Conservation (phyloP, 257 asterid genomes). For the Przewalskia tangutica region DNA sequence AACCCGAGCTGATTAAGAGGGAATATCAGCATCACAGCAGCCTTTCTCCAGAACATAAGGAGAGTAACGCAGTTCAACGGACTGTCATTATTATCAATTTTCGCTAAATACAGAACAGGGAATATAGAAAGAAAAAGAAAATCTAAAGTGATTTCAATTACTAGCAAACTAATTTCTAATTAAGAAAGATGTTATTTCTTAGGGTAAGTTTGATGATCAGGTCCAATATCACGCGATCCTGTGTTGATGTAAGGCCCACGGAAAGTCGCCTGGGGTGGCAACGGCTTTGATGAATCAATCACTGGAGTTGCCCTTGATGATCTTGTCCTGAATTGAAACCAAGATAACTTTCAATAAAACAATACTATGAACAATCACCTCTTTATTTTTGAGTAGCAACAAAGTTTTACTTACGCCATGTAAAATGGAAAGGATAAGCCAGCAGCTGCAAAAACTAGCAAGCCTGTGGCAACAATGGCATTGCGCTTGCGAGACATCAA, state of each 20-base stretch:
- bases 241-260: conserved; percentile 95
- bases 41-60: too few species aligned
- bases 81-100: too few species aligned
- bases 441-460: conserved; percentile 69
- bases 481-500: conserved; percentile 72
- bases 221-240: conserved; percentile 91
- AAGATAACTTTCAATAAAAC: background rate
- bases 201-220: conserved; percentile 54
- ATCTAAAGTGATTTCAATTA: too few species aligned
- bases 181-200: conserved; percentile 36
- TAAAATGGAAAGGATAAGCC: conserved; percentile 91
- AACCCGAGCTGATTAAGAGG: too few species aligned
- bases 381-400: background rate
- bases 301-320: conserved; percentile 59
- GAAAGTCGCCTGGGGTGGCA: conserved; percentile 94
- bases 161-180: background rate
- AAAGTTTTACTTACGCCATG: conserved; percentile 70
- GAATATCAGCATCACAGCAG: too few species aligned
- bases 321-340: conserved; percentile 35
- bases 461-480: conserved; percentile 64
- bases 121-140: too few species aligned
- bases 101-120: too few species aligned
- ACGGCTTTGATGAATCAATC: conserved; percentile 84
- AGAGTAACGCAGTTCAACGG: too few species aligned
- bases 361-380: background rate